Conservation (phyloP, 2,329 filamentous ascomycete species). For the Aspergillus latus region DNA sequence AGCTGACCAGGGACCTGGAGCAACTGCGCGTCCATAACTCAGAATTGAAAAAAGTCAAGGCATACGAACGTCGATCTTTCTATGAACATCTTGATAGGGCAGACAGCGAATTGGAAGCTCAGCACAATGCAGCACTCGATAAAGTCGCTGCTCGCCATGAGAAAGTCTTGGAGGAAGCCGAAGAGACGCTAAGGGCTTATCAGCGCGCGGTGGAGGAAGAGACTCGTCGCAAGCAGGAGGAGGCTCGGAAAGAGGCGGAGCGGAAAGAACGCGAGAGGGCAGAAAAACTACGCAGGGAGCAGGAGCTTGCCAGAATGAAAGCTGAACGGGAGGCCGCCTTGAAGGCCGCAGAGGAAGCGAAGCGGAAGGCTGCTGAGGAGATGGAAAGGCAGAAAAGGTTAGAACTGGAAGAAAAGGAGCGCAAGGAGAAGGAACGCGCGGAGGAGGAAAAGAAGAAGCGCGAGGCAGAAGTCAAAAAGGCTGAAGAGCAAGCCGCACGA, state of each 20-base stretch:
- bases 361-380: constrained; percentile 34
- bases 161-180: constrained; percentile 58
- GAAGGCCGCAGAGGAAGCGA: constrained; percentile 43
- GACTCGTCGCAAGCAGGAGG: constrained; percentile 36
- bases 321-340: constrained; percentile 46
- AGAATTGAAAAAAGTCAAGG: constrained; percentile 46
- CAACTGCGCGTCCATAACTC: constrained; percentile 42
- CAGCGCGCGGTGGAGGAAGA: constrained; percentile 42
- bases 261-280: constrained; percentile 35
- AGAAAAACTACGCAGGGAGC: constrained; percentile 32
- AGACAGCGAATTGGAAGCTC: constrained; percentile 61
- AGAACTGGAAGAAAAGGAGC: constrained; percentile 34
- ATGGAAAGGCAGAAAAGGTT: constrained; percentile 41
- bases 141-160: constrained; percentile 67
- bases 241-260: constrained; percentile 36
- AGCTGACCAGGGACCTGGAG: constrained; percentile 43
- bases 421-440: constrained; percentile 33
- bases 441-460: constrained; percentile 36
- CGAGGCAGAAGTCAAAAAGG: constrained; percentile 31
- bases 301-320: constrained; percentile 41
- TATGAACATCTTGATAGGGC: constrained; percentile 63
- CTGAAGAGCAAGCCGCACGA: constrained; percentile 31
- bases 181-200: constrained; percentile 54
- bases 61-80: constrained; percentile 46
- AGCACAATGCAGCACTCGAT: constrained; percentile 65